phyloP scores from a whole-genome alignment of 495 filamentous ascomycete genomes.

The Achaetomiella virescens region DNA sequence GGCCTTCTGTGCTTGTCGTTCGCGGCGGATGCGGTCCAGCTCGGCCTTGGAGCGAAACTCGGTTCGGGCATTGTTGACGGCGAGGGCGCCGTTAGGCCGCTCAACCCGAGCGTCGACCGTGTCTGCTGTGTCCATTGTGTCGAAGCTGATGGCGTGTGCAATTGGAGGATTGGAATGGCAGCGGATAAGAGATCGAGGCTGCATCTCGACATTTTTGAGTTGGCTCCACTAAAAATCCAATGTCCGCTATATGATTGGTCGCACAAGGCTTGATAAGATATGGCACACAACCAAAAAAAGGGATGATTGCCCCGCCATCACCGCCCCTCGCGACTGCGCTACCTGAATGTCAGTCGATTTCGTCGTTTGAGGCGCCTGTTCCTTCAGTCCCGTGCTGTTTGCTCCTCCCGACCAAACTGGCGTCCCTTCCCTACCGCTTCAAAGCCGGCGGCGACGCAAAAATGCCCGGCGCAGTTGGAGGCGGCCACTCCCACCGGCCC shows the following conservation, averaged over 20 bases:
- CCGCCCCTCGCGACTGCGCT: not conserved
- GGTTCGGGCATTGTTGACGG: constrained; percentile 38
- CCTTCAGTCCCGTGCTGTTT: not conserved
- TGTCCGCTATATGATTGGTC: constrained; percentile 13
- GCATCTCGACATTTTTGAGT: constrained; percentile 16
- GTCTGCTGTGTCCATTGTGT: constrained; percentile 23
- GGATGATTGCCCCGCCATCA: constrained; percentile 28
- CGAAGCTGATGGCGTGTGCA: not conserved
- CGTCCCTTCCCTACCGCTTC: constrained; percentile 78
- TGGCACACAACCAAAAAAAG: constrained; percentile 26
- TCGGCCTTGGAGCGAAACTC: constrained; percentile 41
- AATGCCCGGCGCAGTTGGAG: constrained; percentile 51
- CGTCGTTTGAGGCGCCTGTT: not conserved
- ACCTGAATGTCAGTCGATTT: constrained; percentile 11
- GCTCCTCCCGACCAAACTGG: constrained; percentile 38
- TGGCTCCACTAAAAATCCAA: constrained; percentile 26
- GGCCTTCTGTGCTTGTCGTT: constrained; percentile 59
- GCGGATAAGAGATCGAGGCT: not conserved
- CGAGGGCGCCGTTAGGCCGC: constrained; percentile 41
- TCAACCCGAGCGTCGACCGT: constrained; percentile 14
- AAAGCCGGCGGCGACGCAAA: constrained; percentile 69
- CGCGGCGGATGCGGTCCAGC: constrained; percentile 35
- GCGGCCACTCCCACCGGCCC: constrained; percentile 75
- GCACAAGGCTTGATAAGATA: constrained; percentile 24
- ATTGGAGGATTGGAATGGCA: not conserved